These are phyloP conservation scores for Escovopsis sp. DNA, from an alignment of 2,329 filamentous ascomycete genomes.

Conservation along the genomic window DNA sequence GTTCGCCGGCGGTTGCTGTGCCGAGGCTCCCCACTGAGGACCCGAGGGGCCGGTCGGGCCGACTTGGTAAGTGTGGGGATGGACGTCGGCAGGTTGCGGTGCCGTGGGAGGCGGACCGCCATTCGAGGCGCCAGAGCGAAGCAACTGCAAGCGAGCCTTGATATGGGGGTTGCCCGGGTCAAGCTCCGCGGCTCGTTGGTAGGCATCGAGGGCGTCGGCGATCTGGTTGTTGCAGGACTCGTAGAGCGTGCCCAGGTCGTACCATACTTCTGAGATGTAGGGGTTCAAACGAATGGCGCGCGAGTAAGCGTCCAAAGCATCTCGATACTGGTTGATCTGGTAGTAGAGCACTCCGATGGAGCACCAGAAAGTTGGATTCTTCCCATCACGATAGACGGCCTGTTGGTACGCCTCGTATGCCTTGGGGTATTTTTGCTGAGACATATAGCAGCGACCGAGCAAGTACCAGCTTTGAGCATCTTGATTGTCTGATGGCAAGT, in stretches of 20 bases:
- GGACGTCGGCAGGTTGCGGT: conserved; percentile 89
- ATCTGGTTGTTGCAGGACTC: conserved; percentile 99
- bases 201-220: conserved; percentile 87
- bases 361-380: conserved; percentile 98
- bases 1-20: conserved; percentile 34
- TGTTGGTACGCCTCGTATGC: conserved; percentile 98
- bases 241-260: conserved; percentile 93
- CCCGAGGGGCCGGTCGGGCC: conserved; percentile 70
- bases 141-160: conserved; percentile 79
- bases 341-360: conserved; percentile 98
- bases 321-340: conserved; percentile 98
- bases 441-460: conserved; percentile 96
- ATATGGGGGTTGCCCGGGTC: conserved; percentile 91
- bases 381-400: conserved; percentile 91
- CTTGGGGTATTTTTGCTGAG: conserved; percentile 96
- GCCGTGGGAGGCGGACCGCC: conserved; percentile 60
- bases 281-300: conserved; percentile 92
- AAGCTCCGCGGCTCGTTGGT: conserved; percentile 84
- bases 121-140: conserved; percentile 65
- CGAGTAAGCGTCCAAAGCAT: conserved; percentile 93
- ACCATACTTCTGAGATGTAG: conserved; percentile 98
- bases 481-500: conserved; percentile 53
- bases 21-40: conserved; percentile 77
- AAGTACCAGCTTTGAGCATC: conserved; percentile 99
- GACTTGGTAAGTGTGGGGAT: conserved; percentile 84